Evolutionary conservation across 2,329 filamentous ascomycete species (phyloP).

Genomic region (Venturiaceae sp.): DNA sequence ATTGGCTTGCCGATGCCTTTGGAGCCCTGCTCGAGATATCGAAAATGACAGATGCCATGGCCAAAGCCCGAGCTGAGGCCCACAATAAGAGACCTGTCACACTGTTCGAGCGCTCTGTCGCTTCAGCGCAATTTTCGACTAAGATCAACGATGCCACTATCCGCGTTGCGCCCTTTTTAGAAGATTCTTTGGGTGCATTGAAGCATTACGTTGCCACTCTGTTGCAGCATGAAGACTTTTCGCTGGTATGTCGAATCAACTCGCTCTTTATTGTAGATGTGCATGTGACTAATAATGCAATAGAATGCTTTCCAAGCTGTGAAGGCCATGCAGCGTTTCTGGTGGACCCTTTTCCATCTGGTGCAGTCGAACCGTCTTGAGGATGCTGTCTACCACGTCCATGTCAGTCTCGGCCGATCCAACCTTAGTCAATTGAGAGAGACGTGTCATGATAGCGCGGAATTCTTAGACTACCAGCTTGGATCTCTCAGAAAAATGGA

Average conservation of each 20-base stretch:
- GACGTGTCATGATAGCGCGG: conserved; percentile 9
- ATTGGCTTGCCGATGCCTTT: conserved; percentile 8
- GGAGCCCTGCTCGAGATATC: conserved; percentile 10
- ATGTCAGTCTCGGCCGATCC: conserved; percentile 15
- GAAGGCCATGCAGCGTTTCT: conserved; percentile 23
- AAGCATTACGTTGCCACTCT: conserved; percentile 5
- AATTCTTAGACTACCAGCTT: conserved; percentile 1
- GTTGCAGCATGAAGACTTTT: conserved; percentile 3
- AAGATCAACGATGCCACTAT: conserved; percentile 10
- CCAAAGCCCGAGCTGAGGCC: background rate
- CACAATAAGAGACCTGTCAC: conserved; percentile 11
- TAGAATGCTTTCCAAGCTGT: conserved; percentile 2
- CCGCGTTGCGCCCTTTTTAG: conserved; percentile 12
- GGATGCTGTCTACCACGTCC: conserved; percentile 44
- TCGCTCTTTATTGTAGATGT: background rate
- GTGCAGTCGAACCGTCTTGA: conserved; percentile 34
- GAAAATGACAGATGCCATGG: conserved; percentile 10
- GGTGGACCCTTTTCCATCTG: conserved; percentile 38
- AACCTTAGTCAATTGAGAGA: conserved; percentile 26
- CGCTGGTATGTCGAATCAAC: conserved; percentile 1
- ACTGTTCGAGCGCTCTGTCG: conserved; percentile 13
- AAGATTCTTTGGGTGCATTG: conserved; percentile 1
- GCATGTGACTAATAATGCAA: background rate
- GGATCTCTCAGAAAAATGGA: conserved; percentile 41
- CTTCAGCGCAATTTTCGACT: conserved; percentile 7